Conservation (phyloP, 1,284 basidiomycete species). For the Violaceomyces palustris region DNA sequence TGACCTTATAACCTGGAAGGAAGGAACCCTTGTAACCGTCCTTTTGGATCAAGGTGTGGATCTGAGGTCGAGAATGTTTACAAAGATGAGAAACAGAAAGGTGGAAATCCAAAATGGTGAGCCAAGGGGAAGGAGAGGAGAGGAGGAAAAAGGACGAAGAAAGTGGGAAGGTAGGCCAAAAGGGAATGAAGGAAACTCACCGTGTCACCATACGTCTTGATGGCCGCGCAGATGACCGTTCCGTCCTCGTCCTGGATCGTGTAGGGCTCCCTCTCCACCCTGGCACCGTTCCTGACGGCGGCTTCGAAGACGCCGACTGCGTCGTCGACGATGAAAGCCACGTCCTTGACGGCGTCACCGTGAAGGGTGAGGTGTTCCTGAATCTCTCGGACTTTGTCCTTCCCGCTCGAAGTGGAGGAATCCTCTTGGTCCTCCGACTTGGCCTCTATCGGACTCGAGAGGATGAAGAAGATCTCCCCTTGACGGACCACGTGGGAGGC, state of each 20-base stretch:
- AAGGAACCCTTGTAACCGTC: background rate
- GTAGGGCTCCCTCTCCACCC: background rate
- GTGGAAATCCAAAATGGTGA: too few species aligned
- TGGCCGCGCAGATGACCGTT: background rate
- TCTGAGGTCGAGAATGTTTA: too few species aligned
- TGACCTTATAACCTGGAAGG: constrained; percentile 3
- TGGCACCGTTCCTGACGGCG: background rate
- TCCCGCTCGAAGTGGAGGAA: too few species aligned
- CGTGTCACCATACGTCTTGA: constrained; percentile 1
- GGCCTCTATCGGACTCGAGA: background rate
- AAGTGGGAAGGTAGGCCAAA: background rate
- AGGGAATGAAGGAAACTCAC: background rate
- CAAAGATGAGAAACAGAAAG: too few species aligned
- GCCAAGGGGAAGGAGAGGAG: too few species aligned
- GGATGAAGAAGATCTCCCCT: constrained; percentile 5
- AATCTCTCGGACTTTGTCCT: too few species aligned
- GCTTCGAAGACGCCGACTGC: background rate
- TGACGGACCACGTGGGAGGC: constrained; percentile 11
- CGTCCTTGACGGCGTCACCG: constrained; percentile 3
- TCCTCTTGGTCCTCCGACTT: too few species aligned
- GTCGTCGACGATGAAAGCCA: constrained; percentile 1
- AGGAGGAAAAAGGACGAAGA: too few species aligned
- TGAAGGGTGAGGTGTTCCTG: constrained; percentile 1
- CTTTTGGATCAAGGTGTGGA: constrained; percentile 1
- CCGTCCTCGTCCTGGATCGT: background rate